A percentile compares a stretch with the other conserved stretches of the same genome.
Evolutionary conservation across 1,284 basidiomycete species (phyloP).

Genomic region (Microbotryomycetes sp.): DNA sequence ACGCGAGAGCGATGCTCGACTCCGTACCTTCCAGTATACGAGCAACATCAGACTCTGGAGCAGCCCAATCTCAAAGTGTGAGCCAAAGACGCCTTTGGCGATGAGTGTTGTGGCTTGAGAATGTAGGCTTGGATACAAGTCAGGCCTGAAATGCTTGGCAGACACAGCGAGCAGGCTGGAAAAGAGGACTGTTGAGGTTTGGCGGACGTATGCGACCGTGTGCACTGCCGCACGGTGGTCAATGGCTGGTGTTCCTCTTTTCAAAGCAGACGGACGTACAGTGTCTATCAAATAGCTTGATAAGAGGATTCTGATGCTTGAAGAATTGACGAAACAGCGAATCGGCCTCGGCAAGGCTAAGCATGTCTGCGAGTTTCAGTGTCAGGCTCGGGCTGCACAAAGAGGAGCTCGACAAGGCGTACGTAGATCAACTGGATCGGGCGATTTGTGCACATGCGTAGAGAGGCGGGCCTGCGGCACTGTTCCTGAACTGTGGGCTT

Average conservation of each 20-base stretch:
- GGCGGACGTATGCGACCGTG: conserved; percentile 63
- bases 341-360: conserved; percentile 12
- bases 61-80: conserved; percentile 66
- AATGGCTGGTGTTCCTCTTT: background rate
- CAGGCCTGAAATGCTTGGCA: conserved; percentile 72
- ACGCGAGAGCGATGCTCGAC: too few relatives aligned
- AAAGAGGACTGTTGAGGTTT: conserved; percentile 67
- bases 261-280: conserved; percentile 13
- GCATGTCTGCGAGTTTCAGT: conserved; percentile 12
- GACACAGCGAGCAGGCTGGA: conserved; percentile 72
- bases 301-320: conserved; percentile 70
- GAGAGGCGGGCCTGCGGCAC: background rate
- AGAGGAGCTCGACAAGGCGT: background rate
- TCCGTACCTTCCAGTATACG: conserved; percentile 78
- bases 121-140: conserved; percentile 59
- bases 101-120: conserved; percentile 59
- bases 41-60: conserved; percentile 75
- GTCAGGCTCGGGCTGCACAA: background rate
- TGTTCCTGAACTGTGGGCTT: background rate
- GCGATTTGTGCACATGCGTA: too few relatives aligned
- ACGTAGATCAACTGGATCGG: conserved; percentile 2
- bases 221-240: conserved; percentile 47
- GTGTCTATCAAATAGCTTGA: conserved; percentile 72
- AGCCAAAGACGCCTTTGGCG: conserved; percentile 65
- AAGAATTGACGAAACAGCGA: conserved; percentile 48